Evolutionary conservation across 768 basidiomycete genomes (phyloP), one percentile per base, ranked within the genome.

Genomic region (Kwoniella dejecticola): DNA sequence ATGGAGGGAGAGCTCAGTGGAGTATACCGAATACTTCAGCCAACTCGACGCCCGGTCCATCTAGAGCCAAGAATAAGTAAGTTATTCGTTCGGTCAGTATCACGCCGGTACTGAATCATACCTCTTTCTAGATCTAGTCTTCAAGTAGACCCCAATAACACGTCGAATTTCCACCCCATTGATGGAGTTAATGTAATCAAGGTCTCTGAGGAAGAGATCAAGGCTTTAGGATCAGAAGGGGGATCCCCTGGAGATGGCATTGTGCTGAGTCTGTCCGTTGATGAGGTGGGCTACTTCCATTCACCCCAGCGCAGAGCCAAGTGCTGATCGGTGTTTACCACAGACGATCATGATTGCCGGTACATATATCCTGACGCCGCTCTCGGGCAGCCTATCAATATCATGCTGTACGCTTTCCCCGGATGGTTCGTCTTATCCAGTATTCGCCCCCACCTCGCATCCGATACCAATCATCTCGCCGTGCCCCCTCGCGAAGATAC

Each of bases 401-500:
- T 81, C 82, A n/a, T 89, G 89, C 2, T 82, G 84, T 11, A 80
- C 78, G 0, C 47, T 80, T 13, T 12, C 17, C 17, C 58, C 72
- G 17, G 66, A 42, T 70, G n/a, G 54, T 31, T 3, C 24, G n/a
- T 29, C 36, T 29, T 30, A 15, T 12, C 79, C 77, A 12, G 81
- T 94, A 26, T 94, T 86, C 71, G 88, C 90, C 0, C 90, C 92
- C 0, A 82, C 85, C 2, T 89, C 87, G 0, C 85, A 89, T n/a
- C 89, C 91, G 0, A 72, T 93, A 4, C 89, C 91, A 0, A 72
- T 82, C 78, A 62, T 84, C 80, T 19, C 75, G 15, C 73, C 80
- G 66, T 66, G 47, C 11, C 46, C 65, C 15, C 3, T 27, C 4
- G 26, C 21, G n/a, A 62, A 27, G 3, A 50, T 12, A n/a, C 27